These are phyloP conservation scores for Epithemia pelagica DNA, from an alignment of 108 stramenopile species.

Conservation along the genomic window DNA sequence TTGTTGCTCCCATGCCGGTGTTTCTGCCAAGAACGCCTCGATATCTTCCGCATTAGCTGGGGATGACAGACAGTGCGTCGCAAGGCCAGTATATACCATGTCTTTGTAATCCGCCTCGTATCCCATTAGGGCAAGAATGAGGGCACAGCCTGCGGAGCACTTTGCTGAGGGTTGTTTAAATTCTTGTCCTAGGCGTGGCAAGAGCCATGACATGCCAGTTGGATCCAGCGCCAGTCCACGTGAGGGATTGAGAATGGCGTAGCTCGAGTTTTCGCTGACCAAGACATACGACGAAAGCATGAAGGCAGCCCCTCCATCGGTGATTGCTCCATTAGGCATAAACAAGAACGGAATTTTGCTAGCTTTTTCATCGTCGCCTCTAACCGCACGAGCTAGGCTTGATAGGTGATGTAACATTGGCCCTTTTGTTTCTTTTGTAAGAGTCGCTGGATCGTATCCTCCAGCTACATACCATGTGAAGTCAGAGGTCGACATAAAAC, in stretches of 20 bases:
- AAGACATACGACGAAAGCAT: constrained; percentile 59
- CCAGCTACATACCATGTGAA: constrained; percentile 54
- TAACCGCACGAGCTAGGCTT: constrained; percentile 46
- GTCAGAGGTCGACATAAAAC: constrained; percentile 16
- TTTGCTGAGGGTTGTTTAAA: constrained; percentile 39
- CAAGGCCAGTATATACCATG: constrained; percentile 79
- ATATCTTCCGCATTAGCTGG: constrained; percentile 35
- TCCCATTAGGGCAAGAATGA: constrained; percentile 64
- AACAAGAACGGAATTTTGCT: constrained; percentile 62
- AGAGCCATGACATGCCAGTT: constrained; percentile 62
- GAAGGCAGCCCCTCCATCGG: constrained; percentile 70
- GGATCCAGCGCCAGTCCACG: constrained; percentile 75
- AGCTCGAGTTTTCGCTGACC: constrained; percentile 56
- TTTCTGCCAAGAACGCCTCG: constrained; percentile 48
- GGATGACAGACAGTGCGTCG: constrained; percentile 57
- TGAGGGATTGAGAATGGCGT: constrained; percentile 61
- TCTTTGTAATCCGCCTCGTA: constrained; percentile 67
- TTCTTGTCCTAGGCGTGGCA: constrained; percentile 73
- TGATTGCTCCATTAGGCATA: constrained; percentile 63
- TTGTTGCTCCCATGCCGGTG: constrained; percentile 58
- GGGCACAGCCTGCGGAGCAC: constrained; percentile 44
- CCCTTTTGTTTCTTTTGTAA: constrained; percentile 21
- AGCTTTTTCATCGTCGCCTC: constrained; percentile 30
- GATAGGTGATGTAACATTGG: constrained; percentile 38
- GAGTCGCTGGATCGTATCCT: constrained; percentile 58